phyloP scores from a whole-genome alignment of 2,329 filamentous ascomycete species.

The Arthrobotrys megalospora region DNA sequence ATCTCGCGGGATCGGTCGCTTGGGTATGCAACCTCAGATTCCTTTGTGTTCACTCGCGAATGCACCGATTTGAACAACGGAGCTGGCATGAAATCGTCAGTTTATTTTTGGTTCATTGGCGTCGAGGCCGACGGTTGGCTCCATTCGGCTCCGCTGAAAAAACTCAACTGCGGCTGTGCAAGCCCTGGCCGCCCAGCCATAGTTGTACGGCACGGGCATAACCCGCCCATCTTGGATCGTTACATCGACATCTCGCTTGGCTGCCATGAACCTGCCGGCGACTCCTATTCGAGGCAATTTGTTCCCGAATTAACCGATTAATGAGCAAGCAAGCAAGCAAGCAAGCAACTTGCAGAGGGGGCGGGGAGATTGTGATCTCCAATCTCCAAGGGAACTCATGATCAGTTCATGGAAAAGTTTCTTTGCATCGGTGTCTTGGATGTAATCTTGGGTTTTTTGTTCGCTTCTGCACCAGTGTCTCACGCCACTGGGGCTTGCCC shows the following conservation, averaged over 20 bases:
- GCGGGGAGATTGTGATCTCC: conserved; percentile 30
- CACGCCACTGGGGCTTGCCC: not conserved
- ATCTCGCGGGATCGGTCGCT: conserved; percentile 38
- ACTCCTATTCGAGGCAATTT: conserved; percentile 36
- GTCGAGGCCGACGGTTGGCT: conserved; percentile 8
- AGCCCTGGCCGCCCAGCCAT: conserved; percentile 5
- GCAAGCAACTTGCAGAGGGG: not conserved
- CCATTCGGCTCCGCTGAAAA: conserved; percentile 15
- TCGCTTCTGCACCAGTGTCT: conserved; percentile 19
- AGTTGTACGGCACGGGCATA: conserved; percentile 25
- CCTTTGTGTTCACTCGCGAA: conserved; percentile 8
- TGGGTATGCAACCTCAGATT: conserved; percentile 25
- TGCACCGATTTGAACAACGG: conserved; percentile 14
- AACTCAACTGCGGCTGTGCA: conserved; percentile 54
- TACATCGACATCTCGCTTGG: conserved; percentile 41
- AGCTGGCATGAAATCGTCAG: conserved; percentile 8
- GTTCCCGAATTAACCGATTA: conserved; percentile 35
- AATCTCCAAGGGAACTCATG: not conserved
- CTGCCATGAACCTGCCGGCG: conserved; percentile 25
- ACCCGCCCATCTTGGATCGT: conserved; percentile 18
- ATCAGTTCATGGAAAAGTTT: conserved; percentile 23
- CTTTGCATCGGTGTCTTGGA: not conserved
- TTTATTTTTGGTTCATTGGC: conserved; percentile 13
- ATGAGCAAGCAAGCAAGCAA: conserved; percentile 8
- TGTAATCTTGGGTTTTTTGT: conserved; percentile 19